Percentiles rank a stretch among this genome's conserved stretches.
Conservation (phyloP, 768 basidiomycete genomes). For the Coprinellus aureogranulatus region DNA sequence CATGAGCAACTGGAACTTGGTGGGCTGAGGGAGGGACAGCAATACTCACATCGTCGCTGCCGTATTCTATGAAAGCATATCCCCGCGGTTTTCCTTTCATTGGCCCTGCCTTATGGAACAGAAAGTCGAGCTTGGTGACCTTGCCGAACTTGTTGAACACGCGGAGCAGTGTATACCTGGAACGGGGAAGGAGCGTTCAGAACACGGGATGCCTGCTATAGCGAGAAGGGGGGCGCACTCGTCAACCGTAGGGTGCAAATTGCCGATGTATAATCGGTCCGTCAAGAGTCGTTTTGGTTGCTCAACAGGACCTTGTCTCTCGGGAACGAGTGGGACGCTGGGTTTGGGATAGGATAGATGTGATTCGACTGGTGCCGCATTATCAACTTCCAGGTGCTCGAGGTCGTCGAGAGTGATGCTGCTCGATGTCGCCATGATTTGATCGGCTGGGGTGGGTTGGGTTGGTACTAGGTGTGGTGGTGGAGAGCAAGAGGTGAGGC, state of each 20-base stretch:
- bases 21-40: conserved; percentile 14
- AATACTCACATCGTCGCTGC: conserved; percentile 70
- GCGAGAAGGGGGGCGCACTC: conserved; percentile 51
- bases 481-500: not conserved
- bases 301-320: conserved; percentile 23
- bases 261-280: conserved; percentile 88
- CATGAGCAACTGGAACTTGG: conserved; percentile 9
- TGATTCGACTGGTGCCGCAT: not conserved
- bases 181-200: not conserved
- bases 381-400: not conserved
- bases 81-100: conserved; percentile 91
- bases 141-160: conserved; percentile 91
- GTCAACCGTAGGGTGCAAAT: conserved; percentile 81
- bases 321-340: not conserved
- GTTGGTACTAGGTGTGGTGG: not conserved
- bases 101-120: conserved; percentile 91
- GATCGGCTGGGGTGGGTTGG: no score
- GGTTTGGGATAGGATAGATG: conserved; percentile 20
- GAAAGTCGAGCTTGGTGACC: conserved; percentile 87
- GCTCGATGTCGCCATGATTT: conserved; percentile 1
- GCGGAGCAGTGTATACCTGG: conserved; percentile 83
- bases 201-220: not conserved
- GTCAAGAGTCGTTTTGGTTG: conserved; percentile 35
- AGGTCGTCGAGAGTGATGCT: conserved; percentile 16
- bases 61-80: conserved; percentile 91